Base-by-base conservation (phyloP, 2,329 filamentous ascomycete species). In the Penicillium sp. region DNA sequence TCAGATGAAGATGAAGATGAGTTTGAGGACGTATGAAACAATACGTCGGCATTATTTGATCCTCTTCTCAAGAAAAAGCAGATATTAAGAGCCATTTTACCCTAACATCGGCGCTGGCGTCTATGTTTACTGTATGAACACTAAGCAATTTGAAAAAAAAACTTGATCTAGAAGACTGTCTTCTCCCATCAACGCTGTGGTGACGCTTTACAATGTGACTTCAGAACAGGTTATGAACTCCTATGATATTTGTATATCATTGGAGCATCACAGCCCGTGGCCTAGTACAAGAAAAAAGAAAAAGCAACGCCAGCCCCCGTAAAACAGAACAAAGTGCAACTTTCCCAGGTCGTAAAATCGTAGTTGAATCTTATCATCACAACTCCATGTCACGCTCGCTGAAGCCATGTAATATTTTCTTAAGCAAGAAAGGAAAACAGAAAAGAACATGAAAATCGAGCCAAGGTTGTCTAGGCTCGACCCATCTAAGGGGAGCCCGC, bases 1-100 rank as follows among this genome's bases (percentile, higher is more conserved):
- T 76, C 74, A 2, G 76, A 78, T 48, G 77, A 79, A 44, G 77
- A 79, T 37, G 76, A 77, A 4, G 75, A 75, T 50, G 76, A 78
- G 54, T 78, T 78, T 57, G 76, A 78, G 50, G 76, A 78, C 59
- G 76, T 77, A 16, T 75, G 63, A 67, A 5, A 27, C 9, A 19
- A 33, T 33, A 10, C 9, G 2, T 59, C 14, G 10, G 14, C 6
- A n/a, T 26, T 37, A 3, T 29, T 14, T 9, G 21, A 52, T 27
- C 14, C 26, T 7, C 21, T 57, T 54, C 31, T 35, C 47, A 14
- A 19, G 25, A 35, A 39, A 46, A 35, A 35, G 33, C 16, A 19
- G 29, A 47, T 45, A 47, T 29, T 26, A 50, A 29, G 26, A 39
- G 48, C 11, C 23, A 19, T 42, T 11, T 29, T 42, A 35, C 35